phyloP scores from a whole-genome alignment of 345 rosid species.

The Limnanthes douglasii region DNA sequence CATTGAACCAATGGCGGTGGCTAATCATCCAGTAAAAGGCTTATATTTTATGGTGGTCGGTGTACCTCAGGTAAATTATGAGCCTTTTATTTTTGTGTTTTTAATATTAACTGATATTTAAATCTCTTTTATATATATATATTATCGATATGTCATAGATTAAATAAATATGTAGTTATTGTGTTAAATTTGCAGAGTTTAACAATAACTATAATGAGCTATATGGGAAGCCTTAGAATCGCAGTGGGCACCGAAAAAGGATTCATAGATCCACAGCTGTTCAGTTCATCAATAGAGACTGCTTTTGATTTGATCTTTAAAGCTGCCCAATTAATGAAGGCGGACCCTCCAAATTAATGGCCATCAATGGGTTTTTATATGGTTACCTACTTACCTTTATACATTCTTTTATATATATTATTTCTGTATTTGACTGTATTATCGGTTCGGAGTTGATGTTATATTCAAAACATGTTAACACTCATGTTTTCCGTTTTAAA shows the following conservation, averaged over 20 bases:
- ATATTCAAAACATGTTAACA: no score
- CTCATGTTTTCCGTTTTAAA: no score
- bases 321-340: no score
- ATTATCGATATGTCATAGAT: background rate
- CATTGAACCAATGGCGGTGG: constrained; percentile 23
- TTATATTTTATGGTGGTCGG: constrained; percentile 27
- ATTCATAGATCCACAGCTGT: constrained; percentile 15
- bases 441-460: no score
- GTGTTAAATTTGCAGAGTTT: constrained; percentile 7
- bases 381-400: no score
- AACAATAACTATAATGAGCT: constrained; percentile 15
- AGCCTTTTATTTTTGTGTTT: background rate
- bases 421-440: no score
- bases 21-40: constrained; percentile 30
- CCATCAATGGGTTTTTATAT: no score
- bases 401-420: no score
- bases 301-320: constrained; percentile 13
- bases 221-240: constrained; percentile 17
- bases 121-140: background rate
- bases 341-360: no score
- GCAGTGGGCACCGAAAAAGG: constrained; percentile 18
- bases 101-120: background rate
- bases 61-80: constrained; percentile 22
- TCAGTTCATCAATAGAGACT: constrained; percentile 8
- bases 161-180: background rate